Conservation (phyloP, 345 rosid genomes). For the Gossypium herbaceum region DNA sequence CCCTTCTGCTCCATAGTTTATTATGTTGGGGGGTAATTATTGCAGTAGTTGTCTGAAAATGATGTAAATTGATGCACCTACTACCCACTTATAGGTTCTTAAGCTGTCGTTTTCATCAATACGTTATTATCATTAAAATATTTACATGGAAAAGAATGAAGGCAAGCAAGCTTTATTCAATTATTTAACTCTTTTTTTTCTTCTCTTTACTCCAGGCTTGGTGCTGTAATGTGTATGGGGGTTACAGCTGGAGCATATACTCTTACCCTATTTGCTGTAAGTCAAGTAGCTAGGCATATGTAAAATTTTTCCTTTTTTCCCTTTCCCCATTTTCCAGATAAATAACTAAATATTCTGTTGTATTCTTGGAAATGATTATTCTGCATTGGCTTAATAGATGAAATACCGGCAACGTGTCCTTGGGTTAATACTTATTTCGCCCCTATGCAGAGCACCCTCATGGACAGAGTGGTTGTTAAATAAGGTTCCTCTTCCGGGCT, state of each 20-base stretch:
- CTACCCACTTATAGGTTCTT: neutral
- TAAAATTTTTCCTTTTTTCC: neutral
- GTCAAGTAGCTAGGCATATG: constrained; percentile 23
- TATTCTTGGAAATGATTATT: constrained; percentile 3
- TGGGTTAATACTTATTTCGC: constrained; percentile 93
- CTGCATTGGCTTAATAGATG: constrained; percentile 46
- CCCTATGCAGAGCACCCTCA: constrained; percentile 87
- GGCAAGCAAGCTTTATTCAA: neutral
- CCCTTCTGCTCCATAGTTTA: constrained; percentile 16
- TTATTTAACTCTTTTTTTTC: constrained; percentile 4
- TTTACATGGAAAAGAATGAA: constrained; percentile 4
- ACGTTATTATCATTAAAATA: neutral
- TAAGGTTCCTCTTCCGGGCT: constrained; percentile 48
- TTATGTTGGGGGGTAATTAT: constrained; percentile 10
- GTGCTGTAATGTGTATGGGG: constrained; percentile 98
- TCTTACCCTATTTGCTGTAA: constrained; percentile 88
- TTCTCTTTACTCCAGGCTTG: constrained; percentile 49
- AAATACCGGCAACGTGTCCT: constrained; percentile 81
- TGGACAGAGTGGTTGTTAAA: constrained; percentile 93
- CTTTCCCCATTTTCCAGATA: neutral
- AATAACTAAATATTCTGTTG: neutral
- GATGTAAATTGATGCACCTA: constrained; percentile 13
- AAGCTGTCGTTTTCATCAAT: constrained; percentile 7
- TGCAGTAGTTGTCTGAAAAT: constrained; percentile 17
- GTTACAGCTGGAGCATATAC: constrained; percentile 97